These are phyloP conservation scores for Scenedesmus sp. DNA, from an alignment of 163 green algal genomes.

Conservation along the genomic window DNA sequence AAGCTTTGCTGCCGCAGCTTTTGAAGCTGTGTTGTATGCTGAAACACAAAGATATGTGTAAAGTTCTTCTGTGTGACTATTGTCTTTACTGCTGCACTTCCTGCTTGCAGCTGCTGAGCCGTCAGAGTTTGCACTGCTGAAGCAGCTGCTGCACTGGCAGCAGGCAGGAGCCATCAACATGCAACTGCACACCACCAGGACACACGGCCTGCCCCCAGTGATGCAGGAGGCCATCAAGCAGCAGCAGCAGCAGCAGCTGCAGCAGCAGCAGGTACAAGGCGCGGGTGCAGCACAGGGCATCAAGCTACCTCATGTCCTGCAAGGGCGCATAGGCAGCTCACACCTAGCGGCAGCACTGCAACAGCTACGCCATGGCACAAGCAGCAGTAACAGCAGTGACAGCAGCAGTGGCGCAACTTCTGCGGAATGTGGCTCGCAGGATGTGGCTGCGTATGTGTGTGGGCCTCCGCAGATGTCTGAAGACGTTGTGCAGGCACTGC, in stretches of 20 bases:
- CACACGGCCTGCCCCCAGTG: conserved; percentile 5
- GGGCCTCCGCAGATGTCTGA: conserved; percentile 28
- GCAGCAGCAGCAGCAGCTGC: not conserved
- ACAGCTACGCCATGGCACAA: not conserved
- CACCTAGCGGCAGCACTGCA: conserved; percentile 17
- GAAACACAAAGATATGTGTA: not conserved
- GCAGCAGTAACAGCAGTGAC: not conserved
- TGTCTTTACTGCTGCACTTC: not conserved
- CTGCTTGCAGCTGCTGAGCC: not conserved
- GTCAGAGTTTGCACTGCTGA: conserved; percentile 39
- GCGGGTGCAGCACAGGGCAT: not conserved
- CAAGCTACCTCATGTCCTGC: not conserved
- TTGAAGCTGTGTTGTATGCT: not conserved
- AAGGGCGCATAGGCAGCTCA: not conserved
- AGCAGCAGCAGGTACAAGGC: not conserved
- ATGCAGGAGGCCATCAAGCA: not conserved
- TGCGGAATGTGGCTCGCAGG: not conserved
- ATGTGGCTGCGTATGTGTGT: conserved; percentile 32
- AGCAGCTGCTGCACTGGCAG: conserved; percentile 34
- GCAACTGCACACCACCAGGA: conserved; percentile 34
- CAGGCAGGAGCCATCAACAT: not conserved
- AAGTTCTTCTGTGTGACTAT: not conserved
- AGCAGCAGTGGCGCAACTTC: too few relatives aligned
- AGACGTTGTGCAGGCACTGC: not conserved
- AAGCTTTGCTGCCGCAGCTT: not conserved